Percentiles rank a stretch among this genome's conserved stretches.
Conservation (phyloP, 2,329 filamentous ascomycete species). For the Ophiostoma sp. region DNA sequence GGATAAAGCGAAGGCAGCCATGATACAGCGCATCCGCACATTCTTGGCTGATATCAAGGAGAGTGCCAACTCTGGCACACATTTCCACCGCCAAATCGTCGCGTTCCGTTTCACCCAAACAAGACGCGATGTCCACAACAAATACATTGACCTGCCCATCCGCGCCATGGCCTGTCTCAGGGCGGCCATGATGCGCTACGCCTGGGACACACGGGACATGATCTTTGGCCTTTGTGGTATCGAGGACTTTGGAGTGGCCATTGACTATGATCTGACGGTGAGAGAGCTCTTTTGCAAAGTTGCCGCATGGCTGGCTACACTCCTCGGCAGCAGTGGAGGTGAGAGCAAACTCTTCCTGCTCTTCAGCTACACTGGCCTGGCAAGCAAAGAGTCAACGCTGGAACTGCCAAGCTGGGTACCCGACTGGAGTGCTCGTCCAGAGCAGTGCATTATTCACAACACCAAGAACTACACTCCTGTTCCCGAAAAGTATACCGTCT, state of each 20-base stretch:
- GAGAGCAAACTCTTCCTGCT: neutral
- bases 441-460: neutral
- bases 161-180: neutral
- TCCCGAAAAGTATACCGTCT: neutral
- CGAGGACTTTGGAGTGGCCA: neutral
- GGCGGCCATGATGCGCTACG: neutral
- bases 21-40: no score
- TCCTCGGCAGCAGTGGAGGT: neutral
- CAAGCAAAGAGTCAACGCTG: neutral
- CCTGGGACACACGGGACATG: neutral
- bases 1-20: no score
- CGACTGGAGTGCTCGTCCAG: neutral
- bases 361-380: neutral
- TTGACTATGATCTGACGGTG: neutral
- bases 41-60: no score
- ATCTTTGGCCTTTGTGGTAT: neutral
- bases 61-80: neutral
- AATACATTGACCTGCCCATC: neutral
- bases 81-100: neutral
- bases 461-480: neutral
- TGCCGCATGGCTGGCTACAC: neutral
- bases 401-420: neutral
- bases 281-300: neutral
- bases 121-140: neutral
- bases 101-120: neutral